Base-by-base conservation (phyloP, 2,329 filamentous ascomycete species). In the Monilinia fructicola region DNA sequence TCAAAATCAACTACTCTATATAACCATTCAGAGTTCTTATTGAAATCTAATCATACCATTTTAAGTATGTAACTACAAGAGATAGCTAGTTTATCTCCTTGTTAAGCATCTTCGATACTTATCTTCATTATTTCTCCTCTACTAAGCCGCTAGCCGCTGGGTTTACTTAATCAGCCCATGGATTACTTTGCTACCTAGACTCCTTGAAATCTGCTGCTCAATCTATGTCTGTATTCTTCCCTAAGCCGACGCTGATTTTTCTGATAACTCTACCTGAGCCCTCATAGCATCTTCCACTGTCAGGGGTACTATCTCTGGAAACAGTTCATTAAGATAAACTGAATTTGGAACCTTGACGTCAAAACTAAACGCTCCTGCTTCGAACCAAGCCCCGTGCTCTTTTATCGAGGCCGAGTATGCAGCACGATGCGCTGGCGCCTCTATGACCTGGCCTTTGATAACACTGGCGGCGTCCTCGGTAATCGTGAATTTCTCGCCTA, bases 351-450 rank as follows among this genome's bases (percentile, higher is more conserved):
- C 42, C 9, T 23, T 50, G 4, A 31, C 42, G 38, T 60, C 44
- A 14, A 60, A 60, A 23, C 42, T 60, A 21, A 60, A 60, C 14
- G 56, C 46, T 14, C 56, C 56, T n/a, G 44, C 40, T 50, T 60
- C 56, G 26, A 60, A 35, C 44, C 44, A 60, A 48, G 38, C 44
- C 23, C 44, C 56, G 31, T 60, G 56, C 42, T 60, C 56, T 60
- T 60, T 60, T 5, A 60, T 1, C 6, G 56, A 60, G 9, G 42
- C 26, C 3, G 56, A 60, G 28, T 60, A 60, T 31, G 56, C 44
- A n/a, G 44, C 40, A 16, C 56, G 23, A 31, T 60, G 26, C 1
- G 56, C 18, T 16, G 56, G 56, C 21, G 40, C 23, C 42, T 50
- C 56, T 12, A 50, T 31, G 28, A 60, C 38, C 42, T 26, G 23